Evolutionary conservation across 2,329 filamentous ascomycete genomes (phyloP).

Genomic region (Balansia obtecta): DNA sequence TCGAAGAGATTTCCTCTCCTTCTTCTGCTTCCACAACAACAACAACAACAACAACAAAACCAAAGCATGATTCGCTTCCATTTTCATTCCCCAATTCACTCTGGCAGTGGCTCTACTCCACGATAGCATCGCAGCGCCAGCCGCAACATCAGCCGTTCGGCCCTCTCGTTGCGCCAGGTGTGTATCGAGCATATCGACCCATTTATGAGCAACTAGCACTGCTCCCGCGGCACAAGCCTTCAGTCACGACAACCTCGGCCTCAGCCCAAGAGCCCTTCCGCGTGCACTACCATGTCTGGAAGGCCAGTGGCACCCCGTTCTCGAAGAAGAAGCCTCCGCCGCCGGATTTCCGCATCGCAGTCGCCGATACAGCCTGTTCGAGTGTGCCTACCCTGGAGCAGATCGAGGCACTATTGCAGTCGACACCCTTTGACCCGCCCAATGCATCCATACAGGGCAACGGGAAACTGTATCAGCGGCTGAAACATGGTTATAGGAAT

Average conservation of each 20-base stretch:
- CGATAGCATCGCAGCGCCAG: slow-evolving; percentile 22
- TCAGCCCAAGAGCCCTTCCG: slow-evolving; percentile 45
- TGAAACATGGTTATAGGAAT: slow-evolving; percentile 77
- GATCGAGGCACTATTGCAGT: slow-evolving; percentile 57
- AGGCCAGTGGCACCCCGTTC: slow-evolving; percentile 47
- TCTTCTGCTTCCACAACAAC: too few relatives aligned
- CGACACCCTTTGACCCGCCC: slow-evolving; percentile 57
- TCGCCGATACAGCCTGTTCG: slow-evolving; percentile 64
- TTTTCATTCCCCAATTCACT: slow-evolving; percentile 18
- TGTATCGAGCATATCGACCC: slow-evolving; percentile 53
- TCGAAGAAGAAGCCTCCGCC: slow-evolving; percentile 66
- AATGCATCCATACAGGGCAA: slow-evolving; percentile 21
- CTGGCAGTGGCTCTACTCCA: slow-evolving; percentile 42
- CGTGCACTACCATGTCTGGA: slow-evolving; percentile 74
- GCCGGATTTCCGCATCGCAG: slow-evolving; percentile 76
- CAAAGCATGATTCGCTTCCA: neutral
- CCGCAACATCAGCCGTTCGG: slow-evolving; percentile 28
- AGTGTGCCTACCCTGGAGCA: slow-evolving; percentile 62
- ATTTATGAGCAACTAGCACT: slow-evolving; percentile 69
- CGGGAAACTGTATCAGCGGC: slow-evolving; percentile 54
- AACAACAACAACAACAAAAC: neutral
- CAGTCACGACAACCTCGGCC: slow-evolving; percentile 13
- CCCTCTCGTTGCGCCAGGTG: slow-evolving; percentile 48
- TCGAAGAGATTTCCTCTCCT: slow-evolving; percentile 6
- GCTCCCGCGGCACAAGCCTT: slow-evolving; percentile 56